Conservation (phyloP, 129 eudicot species). For the Lonicera japonica region DNA sequence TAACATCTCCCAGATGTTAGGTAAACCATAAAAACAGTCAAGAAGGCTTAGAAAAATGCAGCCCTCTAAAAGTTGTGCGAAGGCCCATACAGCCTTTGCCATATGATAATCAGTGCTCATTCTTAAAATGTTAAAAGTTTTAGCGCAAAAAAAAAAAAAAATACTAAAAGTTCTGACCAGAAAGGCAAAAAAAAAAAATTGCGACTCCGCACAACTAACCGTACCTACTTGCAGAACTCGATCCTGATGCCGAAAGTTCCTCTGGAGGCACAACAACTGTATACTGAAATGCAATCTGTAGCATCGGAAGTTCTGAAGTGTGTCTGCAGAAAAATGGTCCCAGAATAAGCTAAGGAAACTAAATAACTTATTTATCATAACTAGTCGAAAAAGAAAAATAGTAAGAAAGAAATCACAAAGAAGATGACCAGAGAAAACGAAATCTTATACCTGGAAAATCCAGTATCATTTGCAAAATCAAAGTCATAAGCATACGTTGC, state of each 20-base stretch:
- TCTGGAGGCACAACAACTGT: slow-evolving; percentile 80
- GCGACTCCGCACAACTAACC: slow-evolving; percentile 16
- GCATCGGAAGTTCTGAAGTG: slow-evolving; percentile 74
- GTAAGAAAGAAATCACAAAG: neutral
- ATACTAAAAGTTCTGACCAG: neutral
- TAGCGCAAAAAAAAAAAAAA: too few relatives aligned
- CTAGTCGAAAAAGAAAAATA: too few relatives aligned
- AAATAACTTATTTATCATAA: too few relatives aligned
- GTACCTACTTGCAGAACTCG: slow-evolving; percentile 52
- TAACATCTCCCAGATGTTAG: neutral
- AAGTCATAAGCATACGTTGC: slow-evolving; percentile 98
- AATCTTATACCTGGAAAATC: slow-evolving; percentile 68
- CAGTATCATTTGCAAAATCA: slow-evolving; percentile 60
- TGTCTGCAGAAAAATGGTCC: slow-evolving; percentile 44
- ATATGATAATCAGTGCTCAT: too few relatives aligned
- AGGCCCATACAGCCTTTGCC: too few relatives aligned
- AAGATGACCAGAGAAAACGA: neutral
- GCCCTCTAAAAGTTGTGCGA: too few relatives aligned
- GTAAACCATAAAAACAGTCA: too few relatives aligned
- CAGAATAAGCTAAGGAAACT: too few relatives aligned
- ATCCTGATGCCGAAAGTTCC: slow-evolving; percentile 38
- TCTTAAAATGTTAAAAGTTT: too few relatives aligned
- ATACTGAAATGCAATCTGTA: slow-evolving; percentile 89
- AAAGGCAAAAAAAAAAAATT: neutral
- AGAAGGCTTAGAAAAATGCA: too few relatives aligned